phyloP scores from a whole-genome alignment of 768 basidiomycete species.

The Lactarius trivialis region DNA sequence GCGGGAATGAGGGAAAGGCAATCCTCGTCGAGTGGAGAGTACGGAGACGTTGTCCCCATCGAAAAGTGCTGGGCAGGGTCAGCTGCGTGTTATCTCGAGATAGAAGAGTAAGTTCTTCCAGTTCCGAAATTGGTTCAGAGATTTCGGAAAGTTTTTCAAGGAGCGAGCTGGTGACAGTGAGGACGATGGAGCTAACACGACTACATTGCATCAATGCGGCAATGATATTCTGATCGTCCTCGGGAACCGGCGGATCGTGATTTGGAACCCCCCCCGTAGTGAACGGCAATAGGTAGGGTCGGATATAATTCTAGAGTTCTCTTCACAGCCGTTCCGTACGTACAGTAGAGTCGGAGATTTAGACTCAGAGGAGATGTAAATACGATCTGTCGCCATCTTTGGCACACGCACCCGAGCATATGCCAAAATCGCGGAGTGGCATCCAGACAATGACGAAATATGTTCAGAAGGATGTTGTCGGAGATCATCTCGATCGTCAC shows the following conservation, averaged over 20 bases:
- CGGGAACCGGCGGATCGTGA: neutral
- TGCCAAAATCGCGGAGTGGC: too few relatives aligned
- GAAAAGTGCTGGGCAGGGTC: neutral
- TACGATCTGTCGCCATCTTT: too few relatives aligned
- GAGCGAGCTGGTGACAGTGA: neutral
- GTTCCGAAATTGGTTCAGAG: neutral
- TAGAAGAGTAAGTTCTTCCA: neutral
- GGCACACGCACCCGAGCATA: too few relatives aligned
- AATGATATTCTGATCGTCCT: neutral
- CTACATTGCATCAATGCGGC: neutral
- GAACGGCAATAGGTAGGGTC: too few relatives aligned
- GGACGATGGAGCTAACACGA: neutral
- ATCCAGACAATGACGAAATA: too few relatives aligned
- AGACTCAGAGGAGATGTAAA: too few relatives aligned
- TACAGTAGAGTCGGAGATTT: too few relatives aligned
- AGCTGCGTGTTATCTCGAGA: neutral
- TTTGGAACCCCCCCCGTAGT: neutral
- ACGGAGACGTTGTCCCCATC: neutral
- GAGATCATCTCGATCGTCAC: too few relatives aligned
- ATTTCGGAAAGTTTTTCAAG: neutral
- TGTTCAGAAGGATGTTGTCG: too few relatives aligned
- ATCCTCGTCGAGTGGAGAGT: neutral
- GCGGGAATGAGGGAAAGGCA: neutral
- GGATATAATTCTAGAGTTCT: too few relatives aligned
- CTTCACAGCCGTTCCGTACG: too few relatives aligned